Evolutionary conservation across 2,329 filamentous ascomycete genomes (phyloP).

Genomic region (Fusarium lateritium): DNA sequence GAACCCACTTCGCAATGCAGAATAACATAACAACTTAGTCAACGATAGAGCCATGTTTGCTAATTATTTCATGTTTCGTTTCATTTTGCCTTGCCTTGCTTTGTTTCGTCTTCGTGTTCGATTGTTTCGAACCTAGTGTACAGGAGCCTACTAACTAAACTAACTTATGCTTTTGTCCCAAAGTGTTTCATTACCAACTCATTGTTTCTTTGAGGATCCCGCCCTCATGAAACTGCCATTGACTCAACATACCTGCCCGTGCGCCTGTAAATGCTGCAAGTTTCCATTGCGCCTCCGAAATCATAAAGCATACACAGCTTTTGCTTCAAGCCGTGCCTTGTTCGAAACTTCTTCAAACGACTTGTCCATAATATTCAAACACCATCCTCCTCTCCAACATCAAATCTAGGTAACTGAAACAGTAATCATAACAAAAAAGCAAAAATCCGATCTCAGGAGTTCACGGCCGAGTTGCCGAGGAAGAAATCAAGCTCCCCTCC

Average conservation of each 20-base stretch:
- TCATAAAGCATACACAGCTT: constrained; percentile 9
- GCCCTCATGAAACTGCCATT: constrained; percentile 32
- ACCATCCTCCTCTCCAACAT: neutral
- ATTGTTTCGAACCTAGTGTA: constrained; percentile 29
- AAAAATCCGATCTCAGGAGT: constrained; percentile 16
- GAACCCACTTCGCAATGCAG: neutral
- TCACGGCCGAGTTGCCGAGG: constrained; percentile 57
- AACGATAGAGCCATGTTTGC: neutral
- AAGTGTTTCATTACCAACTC: constrained; percentile 28
- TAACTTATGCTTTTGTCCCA: constrained; percentile 20
- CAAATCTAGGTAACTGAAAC: constrained; percentile 9
- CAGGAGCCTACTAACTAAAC: constrained; percentile 4
- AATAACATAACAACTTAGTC: neutral
- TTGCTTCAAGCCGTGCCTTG: constrained; percentile 7
- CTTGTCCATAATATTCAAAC: constrained; percentile 8
- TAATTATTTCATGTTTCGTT: constrained; percentile 13
- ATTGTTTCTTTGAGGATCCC: constrained; percentile 31
- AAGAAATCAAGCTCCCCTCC: constrained; percentile 87
- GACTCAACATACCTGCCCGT: constrained; percentile 13
- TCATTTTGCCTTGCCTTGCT: neutral
- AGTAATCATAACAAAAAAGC: constrained; percentile 3
- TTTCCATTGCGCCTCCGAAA: constrained; percentile 22
- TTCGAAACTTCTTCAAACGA: constrained; percentile 14
- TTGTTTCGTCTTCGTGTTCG: constrained; percentile 3
- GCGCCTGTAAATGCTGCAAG: constrained; percentile 43